Evolutionary conservation across 129 eudicot species (phyloP).

Genomic region (Sambucus nigra): DNA sequence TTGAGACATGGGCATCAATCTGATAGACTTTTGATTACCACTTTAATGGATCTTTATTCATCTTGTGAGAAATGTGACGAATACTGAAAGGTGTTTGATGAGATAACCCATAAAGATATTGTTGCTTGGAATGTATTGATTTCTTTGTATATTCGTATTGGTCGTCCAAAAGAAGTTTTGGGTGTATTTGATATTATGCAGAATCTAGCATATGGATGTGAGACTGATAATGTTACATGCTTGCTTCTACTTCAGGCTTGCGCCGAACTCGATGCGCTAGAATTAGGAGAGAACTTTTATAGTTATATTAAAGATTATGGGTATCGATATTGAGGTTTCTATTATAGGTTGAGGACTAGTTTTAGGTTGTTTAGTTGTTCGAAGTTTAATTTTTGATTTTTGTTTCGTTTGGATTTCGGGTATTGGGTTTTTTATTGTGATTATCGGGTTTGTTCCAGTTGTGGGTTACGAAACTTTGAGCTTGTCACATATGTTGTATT

Average conservation of each 20-base stretch:
- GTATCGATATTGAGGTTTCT: too few species aligned
- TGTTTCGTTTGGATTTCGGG: too few species aligned
- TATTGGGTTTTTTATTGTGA: too few species aligned
- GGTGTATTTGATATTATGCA: conserved; percentile 50
- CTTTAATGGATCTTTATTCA: conserved; percentile 66
- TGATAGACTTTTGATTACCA: conserved; percentile 53
- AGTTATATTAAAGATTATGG: conserved; percentile 35
- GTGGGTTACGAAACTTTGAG: too few species aligned
- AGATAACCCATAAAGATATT: conserved; percentile 48
- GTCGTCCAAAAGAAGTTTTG: conserved; percentile 49
- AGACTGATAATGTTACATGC: conserved; percentile 78
- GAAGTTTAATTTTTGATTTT: too few species aligned
- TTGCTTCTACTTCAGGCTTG: conserved; percentile 70
- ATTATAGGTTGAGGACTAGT: too few species aligned
- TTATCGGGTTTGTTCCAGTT: too few species aligned
- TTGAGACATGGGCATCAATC: conserved; percentile 45
- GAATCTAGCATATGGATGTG: conserved; percentile 21
- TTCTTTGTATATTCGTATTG: conserved; percentile 48
- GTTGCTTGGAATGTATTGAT: conserved; percentile 73
- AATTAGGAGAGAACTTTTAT: conserved; percentile 58
- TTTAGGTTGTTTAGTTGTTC: too few species aligned
- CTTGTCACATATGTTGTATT: too few species aligned
- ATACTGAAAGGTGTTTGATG: conserved; percentile 77
- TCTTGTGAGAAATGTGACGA: conserved; percentile 15
- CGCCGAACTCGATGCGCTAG: conserved; percentile 45